Evolutionary conservation across 371 early-diverging fungal species (phyloP).

Genomic region (Mortierella sp.): DNA sequence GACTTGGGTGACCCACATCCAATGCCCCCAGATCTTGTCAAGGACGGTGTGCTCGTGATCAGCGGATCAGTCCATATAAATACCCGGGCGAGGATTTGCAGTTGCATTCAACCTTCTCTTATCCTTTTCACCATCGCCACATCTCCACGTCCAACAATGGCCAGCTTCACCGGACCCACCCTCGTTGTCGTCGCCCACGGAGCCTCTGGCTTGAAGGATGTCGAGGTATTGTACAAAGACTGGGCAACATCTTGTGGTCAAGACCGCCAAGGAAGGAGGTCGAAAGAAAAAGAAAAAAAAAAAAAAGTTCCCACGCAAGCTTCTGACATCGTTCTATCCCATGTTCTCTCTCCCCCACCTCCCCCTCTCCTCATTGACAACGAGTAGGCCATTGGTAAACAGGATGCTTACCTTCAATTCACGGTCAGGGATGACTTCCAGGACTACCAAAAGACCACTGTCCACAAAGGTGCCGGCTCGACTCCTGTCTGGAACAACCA

Average conservation of each 20-base stretch:
- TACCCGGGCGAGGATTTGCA: no score
- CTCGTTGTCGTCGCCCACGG: slow-evolving; percentile 57
- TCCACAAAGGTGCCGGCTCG: slow-evolving; percentile 65
- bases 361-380: not conserved
- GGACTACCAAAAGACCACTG: slow-evolving; percentile 64
- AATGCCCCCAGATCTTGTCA: no score
- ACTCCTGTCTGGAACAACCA: slow-evolving; percentile 69
- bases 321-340: not conserved
- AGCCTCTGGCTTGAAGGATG: slow-evolving; percentile 57
- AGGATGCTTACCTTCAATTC: slow-evolving; percentile 69
- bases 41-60: no score
- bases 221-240: slow-evolving; percentile 30
- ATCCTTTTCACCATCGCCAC: not conserved
- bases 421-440: slow-evolving; percentile 59
- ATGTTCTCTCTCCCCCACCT: not conserved
- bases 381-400: slow-evolving; percentile 59
- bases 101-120: slow-evolving; percentile 3
- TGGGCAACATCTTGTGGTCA: not conserved
- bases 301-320: not conserved
- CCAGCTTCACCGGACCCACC: slow-evolving; percentile 27
- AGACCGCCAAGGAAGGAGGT: no score
- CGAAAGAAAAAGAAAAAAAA: no score
- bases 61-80: no score
- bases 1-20: no score
- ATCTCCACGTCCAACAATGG: not conserved